Evolutionary conservation across 192 early-diverging fungal genomes (phyloP), one percentile per base, ranked within the genome.

Genomic region (Coemansia sp.): DNA sequence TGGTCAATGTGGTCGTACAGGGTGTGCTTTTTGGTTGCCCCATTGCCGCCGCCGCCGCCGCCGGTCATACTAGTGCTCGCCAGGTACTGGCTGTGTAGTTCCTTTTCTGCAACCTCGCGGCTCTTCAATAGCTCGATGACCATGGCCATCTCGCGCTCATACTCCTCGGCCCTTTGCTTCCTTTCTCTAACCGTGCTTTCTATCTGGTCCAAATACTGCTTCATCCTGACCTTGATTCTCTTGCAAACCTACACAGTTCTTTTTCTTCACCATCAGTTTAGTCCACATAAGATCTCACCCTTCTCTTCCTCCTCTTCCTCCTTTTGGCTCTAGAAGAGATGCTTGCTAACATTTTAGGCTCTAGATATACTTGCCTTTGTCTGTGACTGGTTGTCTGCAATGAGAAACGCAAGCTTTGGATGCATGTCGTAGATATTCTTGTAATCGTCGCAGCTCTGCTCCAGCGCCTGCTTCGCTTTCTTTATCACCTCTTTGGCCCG

Each of bases 1-100:
- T 81, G 79, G 74, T 81, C 79, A n/a, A 81, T 81, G 36, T 81
- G 79, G 56, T 81, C 79, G 57, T 81, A 70, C 64, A 81, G 40
- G 19, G 79, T 81, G 40, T 81, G 79, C 45, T 70, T 73, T 15
- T 50, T 35, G n/a, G 36, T 41, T 7, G 22, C 40, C 15, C 20
- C 15, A 20, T 25, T 25, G 1, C 42, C 40, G 22, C 45, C 53
- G 15, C 19, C 13, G 48, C 13, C 13, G 1, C 50, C 48, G 22
- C 36, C 53, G 15, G 36, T 43, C n/a, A 22, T 49, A 33, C 55
- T 57, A 2, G 55, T 9, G 55, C 34, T 57, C 7, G 56, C 23
- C 22, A 56, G 32, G 29, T 63, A 67, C 19, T 66, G 78, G 20
- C 79, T 75, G 19, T 67, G 66, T 34, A 76, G 72, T 50, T 76